phyloP scores from a whole-genome alignment of 2,329 filamentous ascomycete species.

The Diaporthe longicolla region DNA sequence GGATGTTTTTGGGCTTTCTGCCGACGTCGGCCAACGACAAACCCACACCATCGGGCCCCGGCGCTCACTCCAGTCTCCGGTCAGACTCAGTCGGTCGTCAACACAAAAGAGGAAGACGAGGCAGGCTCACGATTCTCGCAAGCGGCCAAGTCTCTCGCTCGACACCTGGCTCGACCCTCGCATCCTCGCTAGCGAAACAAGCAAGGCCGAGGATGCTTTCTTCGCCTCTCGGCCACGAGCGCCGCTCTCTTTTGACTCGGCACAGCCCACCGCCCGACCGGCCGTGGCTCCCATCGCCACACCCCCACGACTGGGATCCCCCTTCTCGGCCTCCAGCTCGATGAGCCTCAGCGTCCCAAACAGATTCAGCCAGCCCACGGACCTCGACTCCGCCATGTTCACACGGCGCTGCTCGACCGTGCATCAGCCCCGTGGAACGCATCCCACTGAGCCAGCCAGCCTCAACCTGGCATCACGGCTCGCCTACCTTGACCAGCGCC shows the following conservation, averaged over 20 bases:
- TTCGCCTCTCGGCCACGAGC: constrained; percentile 37
- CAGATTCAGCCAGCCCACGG: constrained; percentile 63
- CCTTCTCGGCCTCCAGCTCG: constrained; percentile 65
- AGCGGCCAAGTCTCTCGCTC: constrained; percentile 68
- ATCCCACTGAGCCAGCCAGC: constrained; percentile 52
- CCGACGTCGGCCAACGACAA: constrained; percentile 56
- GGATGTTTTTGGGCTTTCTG: constrained; percentile 55
- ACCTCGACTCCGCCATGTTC: constrained; percentile 60
- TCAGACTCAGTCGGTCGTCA: constrained; percentile 66
- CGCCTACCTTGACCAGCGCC: constrained; percentile 71
- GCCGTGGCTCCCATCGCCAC: constrained; percentile 51
- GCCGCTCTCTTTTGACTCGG: constrained; percentile 36
- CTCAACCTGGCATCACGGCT: constrained; percentile 65
- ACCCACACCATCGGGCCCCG: constrained; percentile 65
- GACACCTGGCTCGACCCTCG: constrained; percentile 67
- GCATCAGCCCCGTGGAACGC: constrained; percentile 60
- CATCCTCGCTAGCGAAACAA: constrained; percentile 47
- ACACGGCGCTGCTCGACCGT: constrained; percentile 71
- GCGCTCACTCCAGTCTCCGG: constrained; percentile 67
- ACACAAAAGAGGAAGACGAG: constrained; percentile 70
- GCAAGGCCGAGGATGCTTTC: constrained; percentile 35
- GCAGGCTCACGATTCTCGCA: constrained; percentile 65
- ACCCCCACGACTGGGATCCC: constrained; percentile 70
- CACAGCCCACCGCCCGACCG: constrained; percentile 39
- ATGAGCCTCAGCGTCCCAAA: constrained; percentile 73